Evolutionary conservation across 768 basidiomycete species (phyloP).

Genomic region (Lyophyllum atratum): DNA sequence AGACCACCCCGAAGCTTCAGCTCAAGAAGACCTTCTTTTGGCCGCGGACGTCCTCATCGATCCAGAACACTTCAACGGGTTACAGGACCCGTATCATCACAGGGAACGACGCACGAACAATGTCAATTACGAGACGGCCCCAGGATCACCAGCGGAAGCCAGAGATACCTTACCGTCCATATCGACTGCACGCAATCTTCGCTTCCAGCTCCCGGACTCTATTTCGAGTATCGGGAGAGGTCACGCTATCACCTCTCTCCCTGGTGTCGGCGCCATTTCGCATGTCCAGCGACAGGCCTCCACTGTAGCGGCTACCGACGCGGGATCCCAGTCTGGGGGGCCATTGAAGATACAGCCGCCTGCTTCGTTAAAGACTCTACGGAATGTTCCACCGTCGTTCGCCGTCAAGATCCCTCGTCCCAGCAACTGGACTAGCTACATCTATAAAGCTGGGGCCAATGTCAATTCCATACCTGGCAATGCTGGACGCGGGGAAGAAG

Average conservation of each 20-base stretch:
- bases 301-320: background rate
- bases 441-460: background rate
- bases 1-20: too few species aligned
- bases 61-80: too few species aligned
- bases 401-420: background rate
- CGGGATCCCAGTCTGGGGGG: background rate
- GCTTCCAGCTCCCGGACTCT: background rate
- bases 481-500: background rate
- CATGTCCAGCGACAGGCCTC: background rate
- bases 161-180: background rate
- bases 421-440: background rate
- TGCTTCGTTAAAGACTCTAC: background rate
- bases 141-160: too few species aligned
- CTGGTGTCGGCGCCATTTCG: background rate
- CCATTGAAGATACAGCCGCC: background rate
- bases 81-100: too few species aligned
- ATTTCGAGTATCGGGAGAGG: background rate
- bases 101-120: too few species aligned
- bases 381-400: background rate
- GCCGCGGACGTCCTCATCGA: too few species aligned
- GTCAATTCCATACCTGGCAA: background rate
- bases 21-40: too few species aligned
- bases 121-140: too few species aligned
- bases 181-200: background rate
- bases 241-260: conserved; percentile 11